These are phyloP conservation scores for Plasmodium blacklocki DNA, from an alignment of 169 alveolate genomes.

Conservation along the genomic window DNA sequence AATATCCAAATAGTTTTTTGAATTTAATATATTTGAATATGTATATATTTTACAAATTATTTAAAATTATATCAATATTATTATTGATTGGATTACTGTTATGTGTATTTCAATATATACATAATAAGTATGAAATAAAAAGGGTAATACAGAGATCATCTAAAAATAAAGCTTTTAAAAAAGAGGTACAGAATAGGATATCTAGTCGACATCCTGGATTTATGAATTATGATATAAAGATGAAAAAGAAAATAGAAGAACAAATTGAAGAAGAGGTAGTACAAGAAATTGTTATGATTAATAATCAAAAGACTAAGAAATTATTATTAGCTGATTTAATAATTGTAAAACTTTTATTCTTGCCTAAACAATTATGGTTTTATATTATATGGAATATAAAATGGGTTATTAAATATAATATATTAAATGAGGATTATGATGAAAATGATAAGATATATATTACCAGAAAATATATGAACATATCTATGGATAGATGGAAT, in stretches of 20 bases:
- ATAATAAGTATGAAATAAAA: conserved; percentile 39
- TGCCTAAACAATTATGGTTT: conserved; percentile 23
- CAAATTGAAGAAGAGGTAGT: conserved; percentile 46
- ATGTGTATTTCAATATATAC: conserved; percentile 34
- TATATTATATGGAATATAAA: conserved; percentile 38
- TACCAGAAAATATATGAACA: conserved; percentile 50
- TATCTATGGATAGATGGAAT: conserved; percentile 37
- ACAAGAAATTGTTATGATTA: conserved; percentile 13
- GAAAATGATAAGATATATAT: conserved; percentile 55
- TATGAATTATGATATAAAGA: conserved; percentile 22
- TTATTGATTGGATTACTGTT: conserved; percentile 9
- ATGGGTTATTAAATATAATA: conserved; percentile 55
- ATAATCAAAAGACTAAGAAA: conserved; percentile 1
- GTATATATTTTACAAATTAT: conserved; percentile 24
- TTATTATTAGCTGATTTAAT: conserved; percentile 7
- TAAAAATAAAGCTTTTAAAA: conserved; percentile 45
- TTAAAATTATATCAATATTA: conserved; percentile 31
- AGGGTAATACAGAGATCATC: conserved; percentile 6
- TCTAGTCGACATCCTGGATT: conserved; percentile 18
- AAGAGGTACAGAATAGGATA: conserved; percentile 40
- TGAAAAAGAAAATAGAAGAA: conserved; percentile 38
- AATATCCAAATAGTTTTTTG: conserved; percentile 51
- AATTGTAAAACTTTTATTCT: conserved; percentile 11
- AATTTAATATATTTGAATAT: conserved; percentile 33
- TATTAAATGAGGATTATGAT: conserved; percentile 56